Percentiles rank a stretch among this genome's conserved stretches.
Conservation (phyloP, 1,284 basidiomycete genomes). For the Paramarasmius palmivorus region DNA sequence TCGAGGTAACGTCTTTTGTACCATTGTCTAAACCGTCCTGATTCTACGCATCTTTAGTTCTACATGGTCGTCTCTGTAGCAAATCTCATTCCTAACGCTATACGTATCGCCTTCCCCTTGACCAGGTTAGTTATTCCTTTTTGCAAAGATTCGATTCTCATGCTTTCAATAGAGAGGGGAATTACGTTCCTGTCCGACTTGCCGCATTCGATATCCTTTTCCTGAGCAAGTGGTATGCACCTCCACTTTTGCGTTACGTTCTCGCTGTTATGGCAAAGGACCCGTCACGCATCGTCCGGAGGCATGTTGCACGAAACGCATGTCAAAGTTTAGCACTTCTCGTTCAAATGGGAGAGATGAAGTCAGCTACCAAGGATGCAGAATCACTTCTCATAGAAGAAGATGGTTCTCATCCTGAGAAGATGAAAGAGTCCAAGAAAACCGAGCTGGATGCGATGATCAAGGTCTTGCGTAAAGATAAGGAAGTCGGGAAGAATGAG, state of each 20-base stretch:
- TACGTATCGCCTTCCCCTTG: slow-evolving; percentile 82
- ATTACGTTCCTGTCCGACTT: slow-evolving; percentile 88
- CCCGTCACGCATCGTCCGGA: slow-evolving; percentile 78
- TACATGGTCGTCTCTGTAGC: slow-evolving; percentile 80
- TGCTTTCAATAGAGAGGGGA: slow-evolving; percentile 71
- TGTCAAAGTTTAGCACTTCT: slow-evolving; percentile 88
- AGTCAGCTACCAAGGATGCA: slow-evolving; percentile 69
- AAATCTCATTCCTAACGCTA: slow-evolving; percentile 80
- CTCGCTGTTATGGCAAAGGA: slow-evolving; percentile 90
- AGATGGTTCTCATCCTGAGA: slow-evolving; percentile 73
- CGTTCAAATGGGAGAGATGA: slow-evolving; percentile 90
- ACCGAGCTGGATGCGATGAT: slow-evolving; percentile 81
- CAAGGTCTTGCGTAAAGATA: slow-evolving; percentile 80
- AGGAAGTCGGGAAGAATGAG: slow-evolving; percentile 84
- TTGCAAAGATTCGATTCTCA: slow-evolving; percentile 6
- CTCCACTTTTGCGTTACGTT: slow-evolving; percentile 86
- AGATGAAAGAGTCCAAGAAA: slow-evolving; percentile 73
- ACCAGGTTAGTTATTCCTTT: slow-evolving; percentile 64
- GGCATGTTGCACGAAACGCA: slow-evolving; percentile 84
- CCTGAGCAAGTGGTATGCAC: slow-evolving; percentile 86
- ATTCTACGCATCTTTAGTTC: slow-evolving; percentile 50
- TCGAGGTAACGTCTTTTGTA: slow-evolving; percentile 72
- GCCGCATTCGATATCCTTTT: slow-evolving; percentile 94
- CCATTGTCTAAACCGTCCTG: slow-evolving; percentile 10
- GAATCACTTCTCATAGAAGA: slow-evolving; percentile 83